phyloP scores from a whole-genome alignment of 2,329 filamentous ascomycete species.

The Samsoniella hepiali region DNA sequence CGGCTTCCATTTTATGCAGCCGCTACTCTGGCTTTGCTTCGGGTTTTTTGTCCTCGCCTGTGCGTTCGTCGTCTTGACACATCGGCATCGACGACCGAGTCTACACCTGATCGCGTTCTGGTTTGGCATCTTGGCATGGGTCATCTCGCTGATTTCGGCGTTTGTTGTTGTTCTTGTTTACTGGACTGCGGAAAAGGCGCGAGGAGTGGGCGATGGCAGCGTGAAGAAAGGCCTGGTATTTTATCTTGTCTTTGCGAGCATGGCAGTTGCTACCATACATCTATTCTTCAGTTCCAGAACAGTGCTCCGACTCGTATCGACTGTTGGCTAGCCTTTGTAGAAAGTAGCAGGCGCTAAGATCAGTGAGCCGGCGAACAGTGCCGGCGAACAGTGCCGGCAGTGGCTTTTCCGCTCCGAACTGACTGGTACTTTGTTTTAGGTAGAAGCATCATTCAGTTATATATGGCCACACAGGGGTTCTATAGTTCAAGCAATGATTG shows the following conservation, averaged over 20 bases:
- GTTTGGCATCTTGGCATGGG: background rate
- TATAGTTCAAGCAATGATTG: background rate
- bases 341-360: background rate
- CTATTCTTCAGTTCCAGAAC: background rate
- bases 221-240: background rate
- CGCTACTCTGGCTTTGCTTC: no score
- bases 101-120: background rate
- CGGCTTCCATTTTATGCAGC: background rate
- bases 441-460: background rate
- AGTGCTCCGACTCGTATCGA: background rate
- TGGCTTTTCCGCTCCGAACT: background rate
- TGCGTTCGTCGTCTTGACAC: slow-evolving; percentile 39
- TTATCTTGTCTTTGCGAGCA: background rate
- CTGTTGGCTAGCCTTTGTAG: background rate
- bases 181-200: background rate
- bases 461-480: background rate
- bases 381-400: no score
- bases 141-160: background rate
- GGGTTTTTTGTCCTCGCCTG: background rate
- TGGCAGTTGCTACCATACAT: background rate
- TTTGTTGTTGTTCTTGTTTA: background rate
- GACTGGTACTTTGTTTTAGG: background rate
- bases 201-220: background rate
- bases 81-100: background rate
- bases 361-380: no score